Evolutionary conservation across 345 rosid species (phyloP), one percentile per base, ranked within the genome.

Genomic region (Pseudoturritis turrita): DNA sequence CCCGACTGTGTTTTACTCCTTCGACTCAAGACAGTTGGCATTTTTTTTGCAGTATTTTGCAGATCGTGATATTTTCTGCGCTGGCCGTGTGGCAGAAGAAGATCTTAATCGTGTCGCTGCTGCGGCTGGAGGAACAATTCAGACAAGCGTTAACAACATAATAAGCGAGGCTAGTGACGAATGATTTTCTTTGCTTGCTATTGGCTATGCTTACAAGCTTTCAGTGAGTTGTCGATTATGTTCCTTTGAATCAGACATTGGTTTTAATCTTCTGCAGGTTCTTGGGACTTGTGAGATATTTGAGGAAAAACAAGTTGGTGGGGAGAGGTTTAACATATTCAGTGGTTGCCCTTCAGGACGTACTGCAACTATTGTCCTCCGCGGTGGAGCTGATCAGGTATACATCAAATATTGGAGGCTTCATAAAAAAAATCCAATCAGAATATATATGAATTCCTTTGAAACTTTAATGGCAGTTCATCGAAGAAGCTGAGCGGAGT

Each of bases 361-460:
- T 36, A 96, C 99, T 35, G 99, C 99, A 14, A 96, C 99, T 29
- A 89, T 96, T 51, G 98, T 96, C 77, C 97, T 96, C 74, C 99
- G 99, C 71, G 99, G 99, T 80, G 99, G 99, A 72, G 99, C 99
- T 67, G 98, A 92, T 85, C 99, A 96, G 97, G 99, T 96, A 65
- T 81, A 68, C 65, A 52, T 65, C 26, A 40, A 4, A 28, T 39
- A 31, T 58, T 40, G 13, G 10, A 57, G n/a, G 46, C 66, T 70
- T 64, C 29, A 14, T 12, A 50, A 70, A 11, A 3, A 17, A 35
- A 36, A 45, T 12, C 4, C 14, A 39, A 22, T 40, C 26, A 40
- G 41, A 40, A 64, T 35, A 36, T 3, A 40, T 65, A 57, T 71
- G 31, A 57, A 14, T 41, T 58, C 14, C 71, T 64, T 65, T 29